Evolutionary conservation across 148 eudicot species (phyloP).

Genomic region (Vaccinium myrtillus): DNA sequence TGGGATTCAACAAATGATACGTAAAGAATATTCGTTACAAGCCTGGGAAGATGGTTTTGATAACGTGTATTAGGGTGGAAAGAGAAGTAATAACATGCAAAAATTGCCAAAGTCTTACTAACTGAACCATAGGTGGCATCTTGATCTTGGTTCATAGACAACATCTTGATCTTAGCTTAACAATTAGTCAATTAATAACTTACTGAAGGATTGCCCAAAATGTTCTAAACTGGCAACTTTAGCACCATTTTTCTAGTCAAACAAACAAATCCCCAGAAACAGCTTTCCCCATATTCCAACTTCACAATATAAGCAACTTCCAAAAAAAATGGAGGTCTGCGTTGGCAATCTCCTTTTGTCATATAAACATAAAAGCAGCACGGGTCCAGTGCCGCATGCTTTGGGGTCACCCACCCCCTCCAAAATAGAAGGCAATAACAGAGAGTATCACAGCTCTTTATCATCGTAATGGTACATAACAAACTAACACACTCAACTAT

Average conservation of each 20-base stretch:
- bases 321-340: background rate
- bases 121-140: background rate
- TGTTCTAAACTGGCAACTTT: conserved; percentile 2
- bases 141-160: background rate
- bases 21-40: background rate
- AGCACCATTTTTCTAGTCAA: background rate
- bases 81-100: background rate
- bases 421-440: background rate
- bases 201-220: background rate
- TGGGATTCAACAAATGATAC: background rate
- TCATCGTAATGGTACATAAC: background rate
- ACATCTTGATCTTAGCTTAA: background rate
- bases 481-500: background rate
- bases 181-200: background rate
- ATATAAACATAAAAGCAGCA: background rate
- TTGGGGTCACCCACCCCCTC: background rate
- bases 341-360: background rate
- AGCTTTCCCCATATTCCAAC: background rate
- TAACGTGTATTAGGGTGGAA: background rate
- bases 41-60: background rate
- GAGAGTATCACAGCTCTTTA: background rate
- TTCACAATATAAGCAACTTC: background rate
- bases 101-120: background rate
- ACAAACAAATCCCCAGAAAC: background rate
- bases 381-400: background rate